Evolutionary conservation across 768 basidiomycete genomes (phyloP).

Genomic region (Clitopilus passeckerianus): DNA sequence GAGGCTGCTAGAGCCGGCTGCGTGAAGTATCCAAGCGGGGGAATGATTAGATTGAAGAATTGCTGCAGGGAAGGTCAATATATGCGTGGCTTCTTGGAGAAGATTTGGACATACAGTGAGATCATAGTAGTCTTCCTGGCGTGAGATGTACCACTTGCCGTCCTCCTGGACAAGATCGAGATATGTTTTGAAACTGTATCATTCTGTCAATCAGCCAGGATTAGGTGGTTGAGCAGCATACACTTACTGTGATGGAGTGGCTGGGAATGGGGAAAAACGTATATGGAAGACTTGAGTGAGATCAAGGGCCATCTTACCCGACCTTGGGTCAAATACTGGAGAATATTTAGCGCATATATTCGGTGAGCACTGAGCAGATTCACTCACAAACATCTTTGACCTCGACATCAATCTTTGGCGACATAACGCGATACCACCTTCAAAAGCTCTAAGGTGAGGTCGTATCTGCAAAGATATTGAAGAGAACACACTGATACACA

Average conservation of each 20-base stretch:
- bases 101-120: conserved; percentile 33
- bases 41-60: conserved; percentile 1
- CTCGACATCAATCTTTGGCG: conserved; percentile 38
- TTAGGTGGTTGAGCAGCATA: background rate
- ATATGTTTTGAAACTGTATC: conserved; percentile 15
- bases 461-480: background rate
- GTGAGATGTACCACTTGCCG: conserved; percentile 37
- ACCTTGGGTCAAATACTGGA: conserved; percentile 43
- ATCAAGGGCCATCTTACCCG: conserved; percentile 43
- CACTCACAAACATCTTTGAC: conserved; percentile 40
- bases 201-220: background rate
- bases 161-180: conserved; percentile 43
- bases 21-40: conserved; percentile 9
- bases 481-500: conserved; percentile 45
- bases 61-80: background rate
- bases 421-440: conserved; percentile 64
- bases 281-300: conserved; percentile 50
- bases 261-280: conserved; percentile 37
- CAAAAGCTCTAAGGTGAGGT: background rate
- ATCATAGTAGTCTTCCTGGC: conserved; percentile 54
- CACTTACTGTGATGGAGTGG: conserved; percentile 41
- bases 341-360: background rate
- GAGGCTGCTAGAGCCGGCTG: conserved; percentile 10
- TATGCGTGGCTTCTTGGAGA: background rate
- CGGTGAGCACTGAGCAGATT: background rate